These are phyloP conservation scores for Lojkania enalia DNA, from an alignment of 2,329 filamentous ascomycete genomes.

Conservation along the genomic window DNA sequence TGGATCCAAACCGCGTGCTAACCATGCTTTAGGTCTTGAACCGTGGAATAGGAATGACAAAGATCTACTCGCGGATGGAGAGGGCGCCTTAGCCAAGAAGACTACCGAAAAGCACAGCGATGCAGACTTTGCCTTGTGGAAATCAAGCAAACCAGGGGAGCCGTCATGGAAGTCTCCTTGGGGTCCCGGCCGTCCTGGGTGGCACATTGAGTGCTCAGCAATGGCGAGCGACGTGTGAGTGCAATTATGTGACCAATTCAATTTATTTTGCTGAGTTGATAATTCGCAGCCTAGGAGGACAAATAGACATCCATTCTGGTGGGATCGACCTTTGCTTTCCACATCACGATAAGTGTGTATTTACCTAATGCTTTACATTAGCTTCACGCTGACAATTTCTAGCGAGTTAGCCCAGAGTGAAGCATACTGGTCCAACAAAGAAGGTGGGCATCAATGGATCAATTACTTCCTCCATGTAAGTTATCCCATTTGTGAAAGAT, in stretches of 20 bases:
- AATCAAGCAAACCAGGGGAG: conserved; percentile 87
- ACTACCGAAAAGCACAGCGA: conserved; percentile 70
- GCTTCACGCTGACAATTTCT: conserved; percentile 51
- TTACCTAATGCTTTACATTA: background rate
- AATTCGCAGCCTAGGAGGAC: conserved; percentile 76
- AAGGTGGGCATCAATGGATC: conserved; percentile 70
- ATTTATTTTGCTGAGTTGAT: too few relatives aligned
- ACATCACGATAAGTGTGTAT: conserved; percentile 64
- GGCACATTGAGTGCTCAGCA: conserved; percentile 96
- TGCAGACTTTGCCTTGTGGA: conserved; percentile 92
- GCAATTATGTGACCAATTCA: too few relatives aligned
- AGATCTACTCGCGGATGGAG: conserved; percentile 82
- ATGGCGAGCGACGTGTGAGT: conserved; percentile 95
- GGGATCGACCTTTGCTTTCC: conserved; percentile 91
- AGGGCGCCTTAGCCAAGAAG: conserved; percentile 72
- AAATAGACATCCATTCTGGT: conserved; percentile 91
- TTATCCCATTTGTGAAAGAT: too few relatives aligned
- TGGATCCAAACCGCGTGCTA: too few relatives aligned
- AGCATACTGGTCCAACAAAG: conserved; percentile 67
- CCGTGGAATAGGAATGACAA: conserved; percentile 86
- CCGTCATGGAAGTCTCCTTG: conserved; percentile 87
- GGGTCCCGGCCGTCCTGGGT: conserved; percentile 86
- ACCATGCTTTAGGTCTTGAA: too few relatives aligned
- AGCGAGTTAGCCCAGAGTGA: conserved; percentile 91
- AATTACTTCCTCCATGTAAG: conserved; percentile 95